Conservation (phyloP, 257 asterid genomes). For the Petunia secreta region DNA sequence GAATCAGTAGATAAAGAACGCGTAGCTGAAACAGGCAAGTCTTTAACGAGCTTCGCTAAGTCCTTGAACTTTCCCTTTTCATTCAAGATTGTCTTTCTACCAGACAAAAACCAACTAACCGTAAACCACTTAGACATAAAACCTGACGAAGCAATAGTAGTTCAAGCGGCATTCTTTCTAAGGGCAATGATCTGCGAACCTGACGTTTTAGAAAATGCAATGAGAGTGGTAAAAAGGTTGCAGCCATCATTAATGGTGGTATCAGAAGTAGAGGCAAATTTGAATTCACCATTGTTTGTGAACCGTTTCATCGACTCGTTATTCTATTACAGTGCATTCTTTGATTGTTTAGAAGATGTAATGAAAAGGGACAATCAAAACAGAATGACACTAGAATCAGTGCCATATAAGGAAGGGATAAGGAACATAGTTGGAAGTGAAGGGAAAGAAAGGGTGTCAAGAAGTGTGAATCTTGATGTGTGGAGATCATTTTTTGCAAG, state of each 20-base stretch:
- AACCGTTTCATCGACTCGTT: conserved; percentile 40
- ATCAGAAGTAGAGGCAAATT: conserved; percentile 39
- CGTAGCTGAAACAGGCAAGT: conserved; percentile 29
- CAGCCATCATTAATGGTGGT: conserved; percentile 39
- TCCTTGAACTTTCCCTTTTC: conserved; percentile 38
- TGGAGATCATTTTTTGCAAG: conserved; percentile 47
- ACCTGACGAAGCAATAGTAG: conserved; percentile 32
- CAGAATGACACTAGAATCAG: conserved; percentile 30
- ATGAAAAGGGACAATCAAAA: conserved; percentile 29
- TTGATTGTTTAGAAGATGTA: conserved; percentile 39
- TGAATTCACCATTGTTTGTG: conserved; percentile 43
- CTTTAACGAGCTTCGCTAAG: conserved; percentile 32
- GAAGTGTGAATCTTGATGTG: conserved; percentile 40
- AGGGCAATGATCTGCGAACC: conserved; percentile 30
- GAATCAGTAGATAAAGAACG: conserved; percentile 28
- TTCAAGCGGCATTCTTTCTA: conserved; percentile 26
- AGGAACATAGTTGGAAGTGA: conserved; percentile 35
- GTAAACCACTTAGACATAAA: conserved; percentile 29
- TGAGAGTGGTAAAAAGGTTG: conserved; percentile 28
- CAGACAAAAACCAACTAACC: conserved; percentile 34
- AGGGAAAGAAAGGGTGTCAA: conserved; percentile 34
- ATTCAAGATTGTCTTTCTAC: conserved; percentile 27
- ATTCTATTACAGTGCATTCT: conserved; percentile 37
- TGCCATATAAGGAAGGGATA: conserved; percentile 25
- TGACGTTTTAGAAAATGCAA: conserved; percentile 31